A percentile compares a stretch with the other conserved stretches of the same genome.
These are phyloP conservation scores for Dentipellis sp. DNA, from an alignment of 768 basidiomycete genomes.

Conservation along the genomic window DNA sequence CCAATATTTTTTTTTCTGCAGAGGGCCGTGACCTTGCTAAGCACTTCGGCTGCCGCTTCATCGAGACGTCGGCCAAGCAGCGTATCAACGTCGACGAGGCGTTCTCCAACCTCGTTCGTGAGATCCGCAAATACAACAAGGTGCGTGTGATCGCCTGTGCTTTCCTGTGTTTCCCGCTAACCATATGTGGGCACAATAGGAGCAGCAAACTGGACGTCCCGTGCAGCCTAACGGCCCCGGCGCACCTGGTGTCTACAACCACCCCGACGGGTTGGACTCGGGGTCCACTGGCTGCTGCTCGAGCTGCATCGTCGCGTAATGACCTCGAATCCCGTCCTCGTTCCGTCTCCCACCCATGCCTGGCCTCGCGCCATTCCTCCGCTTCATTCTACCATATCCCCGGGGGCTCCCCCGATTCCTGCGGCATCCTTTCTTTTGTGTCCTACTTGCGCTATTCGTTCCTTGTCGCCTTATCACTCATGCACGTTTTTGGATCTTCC, in stretches of 20 bases:
- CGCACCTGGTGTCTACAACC: constrained; percentile 39
- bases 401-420: neutral
- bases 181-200: constrained; percentile 28
- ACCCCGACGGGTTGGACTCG: constrained; percentile 40
- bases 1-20: constrained; percentile 21
- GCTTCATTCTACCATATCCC: neutral
- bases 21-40: constrained; percentile 97
- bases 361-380: constrained; percentile 2
- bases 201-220: constrained; percentile 72
- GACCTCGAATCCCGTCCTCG: constrained; percentile 3
- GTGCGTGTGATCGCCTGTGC: constrained; percentile 27
- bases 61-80: constrained; percentile 94
- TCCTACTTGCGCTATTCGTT: neutral
- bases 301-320: constrained; percentile 53
- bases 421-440: neutral
- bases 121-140: constrained; percentile 92
- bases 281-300: constrained; percentile 54
- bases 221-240: constrained; percentile 36
- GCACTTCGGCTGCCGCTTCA: constrained; percentile 89
- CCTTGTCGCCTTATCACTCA: neutral
- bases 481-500: neutral
- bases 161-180: neutral
- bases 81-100: constrained; percentile 96
- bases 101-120: constrained; percentile 86
- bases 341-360: constrained; percentile 10